phyloP scores from a whole-genome alignment of 805 yeast species.

The Clavispora vitiphila region DNA sequence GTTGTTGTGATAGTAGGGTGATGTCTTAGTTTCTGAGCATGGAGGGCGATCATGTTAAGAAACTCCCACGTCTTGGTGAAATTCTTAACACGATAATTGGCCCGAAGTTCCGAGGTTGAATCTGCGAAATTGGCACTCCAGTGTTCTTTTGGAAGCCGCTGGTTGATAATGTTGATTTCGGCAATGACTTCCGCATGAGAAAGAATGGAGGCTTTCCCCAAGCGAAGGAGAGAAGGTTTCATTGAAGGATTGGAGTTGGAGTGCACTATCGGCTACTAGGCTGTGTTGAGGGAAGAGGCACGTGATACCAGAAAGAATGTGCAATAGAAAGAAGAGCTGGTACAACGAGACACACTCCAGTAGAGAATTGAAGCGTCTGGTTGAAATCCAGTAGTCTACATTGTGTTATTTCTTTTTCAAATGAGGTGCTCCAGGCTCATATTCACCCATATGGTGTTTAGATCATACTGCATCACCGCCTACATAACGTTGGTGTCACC shows the following conservation, averaged over 20 bases:
- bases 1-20: slow-evolving; percentile 67
- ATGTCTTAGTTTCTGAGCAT: slow-evolving; percentile 56
- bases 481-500: not conserved
- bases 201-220: not conserved
- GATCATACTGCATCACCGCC: not conserved
- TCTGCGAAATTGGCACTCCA: slow-evolving; percentile 5
- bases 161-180: slow-evolving; percentile 43
- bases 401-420: no score
- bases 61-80: slow-evolving; percentile 68
- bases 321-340: no score
- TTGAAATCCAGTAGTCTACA: no score
- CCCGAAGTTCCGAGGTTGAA: slow-evolving; percentile 18
- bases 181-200: not conserved
- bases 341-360: no score
- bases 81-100: slow-evolving; percentile 39
- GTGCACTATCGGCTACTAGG: not conserved
- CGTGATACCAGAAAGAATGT: no score
- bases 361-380: no score
- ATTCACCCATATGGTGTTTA: no score
- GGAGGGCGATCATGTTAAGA: slow-evolving; percentile 50
- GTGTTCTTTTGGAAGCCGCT: slow-evolving; percentile 34
- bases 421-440: no score
- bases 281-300: not conserved
- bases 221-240: not conserved
- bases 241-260: not conserved